These are phyloP conservation scores for Posidonia oceanica DNA, from an alignment of 116 monocot species.

Conservation along the genomic window DNA sequence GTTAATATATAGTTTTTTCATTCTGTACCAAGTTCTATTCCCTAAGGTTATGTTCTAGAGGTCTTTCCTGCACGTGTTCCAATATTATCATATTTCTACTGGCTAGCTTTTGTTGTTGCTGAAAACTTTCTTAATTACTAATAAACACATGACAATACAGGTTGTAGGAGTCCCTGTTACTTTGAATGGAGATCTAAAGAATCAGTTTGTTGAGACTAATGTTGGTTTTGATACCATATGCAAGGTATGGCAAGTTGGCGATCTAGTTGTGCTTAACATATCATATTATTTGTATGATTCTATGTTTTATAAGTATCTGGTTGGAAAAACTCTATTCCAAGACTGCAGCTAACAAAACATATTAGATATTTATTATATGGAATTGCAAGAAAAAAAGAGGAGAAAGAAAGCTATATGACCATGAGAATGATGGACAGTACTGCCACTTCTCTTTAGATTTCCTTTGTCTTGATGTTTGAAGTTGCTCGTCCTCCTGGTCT, in stretches of 20 bases:
- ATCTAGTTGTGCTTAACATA: background rate
- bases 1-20: background rate
- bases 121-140: too few relatives aligned
- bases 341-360: too few relatives aligned
- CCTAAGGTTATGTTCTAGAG: background rate
- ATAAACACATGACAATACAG: slow-evolving; percentile 10
- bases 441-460: too few relatives aligned
- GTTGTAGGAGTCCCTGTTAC: slow-evolving; percentile 92
- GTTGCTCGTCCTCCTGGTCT: too few relatives aligned
- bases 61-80: background rate
- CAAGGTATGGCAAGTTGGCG: slow-evolving; percentile 39
- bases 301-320: too few relatives aligned
- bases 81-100: background rate
- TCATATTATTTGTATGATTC: too few relatives aligned
- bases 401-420: too few relatives aligned
- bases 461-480: too few relatives aligned
- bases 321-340: too few relatives aligned
- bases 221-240: slow-evolving; percentile 91
- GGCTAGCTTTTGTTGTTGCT: background rate
- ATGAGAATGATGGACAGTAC: too few relatives aligned
- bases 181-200: slow-evolving; percentile 83
- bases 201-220: slow-evolving; percentile 85
- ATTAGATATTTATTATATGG: too few relatives aligned
- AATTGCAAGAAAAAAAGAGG: too few relatives aligned
- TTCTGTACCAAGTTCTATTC: background rate